A percentile compares a stretch with the other conserved stretches of the same genome.
Conservation (phyloP, 2,329 filamentous ascomycete species). For the Tolypocladium ophioglossoides region DNA sequence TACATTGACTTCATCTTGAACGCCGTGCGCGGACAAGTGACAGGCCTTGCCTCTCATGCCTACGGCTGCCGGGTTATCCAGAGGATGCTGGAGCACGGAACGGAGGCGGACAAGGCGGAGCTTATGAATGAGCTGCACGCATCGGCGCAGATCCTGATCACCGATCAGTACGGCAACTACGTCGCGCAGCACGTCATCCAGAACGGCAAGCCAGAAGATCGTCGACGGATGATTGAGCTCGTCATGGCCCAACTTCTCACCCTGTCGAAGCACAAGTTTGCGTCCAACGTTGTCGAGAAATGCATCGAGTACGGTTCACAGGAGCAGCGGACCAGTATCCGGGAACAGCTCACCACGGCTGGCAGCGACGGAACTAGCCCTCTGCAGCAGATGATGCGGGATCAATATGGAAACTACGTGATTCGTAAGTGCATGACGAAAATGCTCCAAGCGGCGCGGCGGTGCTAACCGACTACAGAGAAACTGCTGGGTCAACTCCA, state of each 20-base stretch:
- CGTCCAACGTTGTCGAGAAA: constrained; percentile 94
- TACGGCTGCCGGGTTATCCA: constrained; percentile 93
- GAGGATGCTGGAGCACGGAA: constrained; percentile 76
- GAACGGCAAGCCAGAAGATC: constrained; percentile 64
- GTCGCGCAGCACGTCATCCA: constrained; percentile 87
- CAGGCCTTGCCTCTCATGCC: constrained; percentile 62
- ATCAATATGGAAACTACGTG: constrained; percentile 93
- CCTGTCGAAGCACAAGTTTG: constrained; percentile 90
- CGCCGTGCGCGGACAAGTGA: constrained; percentile 66
- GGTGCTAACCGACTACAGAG: constrained; percentile 42
- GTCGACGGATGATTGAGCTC: constrained; percentile 59
- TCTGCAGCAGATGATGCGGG: constrained; percentile 71
- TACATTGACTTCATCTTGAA: constrained; percentile 81
- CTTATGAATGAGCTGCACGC: constrained; percentile 73
- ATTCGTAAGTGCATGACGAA: constrained; percentile 56
- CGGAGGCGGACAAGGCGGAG: constrained; percentile 55
- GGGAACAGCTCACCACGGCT: constrained; percentile 47
- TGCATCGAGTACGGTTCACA: constrained; percentile 65
- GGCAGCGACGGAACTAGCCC: constrained; percentile 57
- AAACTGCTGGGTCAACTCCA: constrained; percentile 61
- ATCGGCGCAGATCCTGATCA: constrained; percentile 61
- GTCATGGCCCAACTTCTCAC: constrained; percentile 62
- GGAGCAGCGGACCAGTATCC: constrained; percentile 60
- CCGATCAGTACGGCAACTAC: constrained; percentile 91
- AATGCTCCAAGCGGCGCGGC: background rate